These are phyloP conservation scores for Phlegmacium glaucopus DNA, from an alignment of 768 basidiomycete genomes.

Conservation along the genomic window DNA sequence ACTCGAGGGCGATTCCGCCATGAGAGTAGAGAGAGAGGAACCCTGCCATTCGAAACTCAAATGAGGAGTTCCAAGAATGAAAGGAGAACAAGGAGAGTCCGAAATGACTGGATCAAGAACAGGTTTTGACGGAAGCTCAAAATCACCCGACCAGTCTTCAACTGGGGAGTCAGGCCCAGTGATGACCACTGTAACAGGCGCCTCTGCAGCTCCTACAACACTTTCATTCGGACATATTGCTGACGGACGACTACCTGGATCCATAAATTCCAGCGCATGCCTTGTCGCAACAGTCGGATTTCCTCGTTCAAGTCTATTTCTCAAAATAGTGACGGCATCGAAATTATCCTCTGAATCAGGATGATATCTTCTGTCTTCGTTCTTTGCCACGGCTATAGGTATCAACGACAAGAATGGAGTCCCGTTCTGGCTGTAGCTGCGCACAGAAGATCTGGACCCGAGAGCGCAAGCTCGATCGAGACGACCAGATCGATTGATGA, in stretches of 20 bases:
- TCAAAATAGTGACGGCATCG: conserved; percentile 5
- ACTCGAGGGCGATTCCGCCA: no score
- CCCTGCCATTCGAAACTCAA: not conserved
- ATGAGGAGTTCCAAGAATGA: not conserved
- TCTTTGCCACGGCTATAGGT: not conserved
- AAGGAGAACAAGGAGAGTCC: not conserved
- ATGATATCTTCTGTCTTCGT: conserved; percentile 6
- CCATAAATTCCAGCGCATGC: conserved; percentile 14
- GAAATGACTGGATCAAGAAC: not conserved
- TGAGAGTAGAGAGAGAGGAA: not conserved
- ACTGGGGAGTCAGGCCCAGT: not conserved
- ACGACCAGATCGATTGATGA: no score
- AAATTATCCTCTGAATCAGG: conserved; percentile 6
- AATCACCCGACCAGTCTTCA: not conserved
- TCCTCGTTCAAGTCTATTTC: conserved; percentile 4
- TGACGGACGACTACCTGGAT: not conserved
- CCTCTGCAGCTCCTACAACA: not conserved
- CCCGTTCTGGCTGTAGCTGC: not conserved
- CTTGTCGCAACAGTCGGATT: conserved; percentile 6
- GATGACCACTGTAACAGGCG: not conserved
- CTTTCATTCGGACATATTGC: not conserved
- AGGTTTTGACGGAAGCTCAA: not conserved
- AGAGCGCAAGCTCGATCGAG: no score
- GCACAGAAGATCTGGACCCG: no score
- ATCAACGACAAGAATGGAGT: conserved; percentile 5